Evolutionary conservation across 2,329 filamentous ascomycete species (phyloP).

Genomic region (Botrytis medusae): DNA sequence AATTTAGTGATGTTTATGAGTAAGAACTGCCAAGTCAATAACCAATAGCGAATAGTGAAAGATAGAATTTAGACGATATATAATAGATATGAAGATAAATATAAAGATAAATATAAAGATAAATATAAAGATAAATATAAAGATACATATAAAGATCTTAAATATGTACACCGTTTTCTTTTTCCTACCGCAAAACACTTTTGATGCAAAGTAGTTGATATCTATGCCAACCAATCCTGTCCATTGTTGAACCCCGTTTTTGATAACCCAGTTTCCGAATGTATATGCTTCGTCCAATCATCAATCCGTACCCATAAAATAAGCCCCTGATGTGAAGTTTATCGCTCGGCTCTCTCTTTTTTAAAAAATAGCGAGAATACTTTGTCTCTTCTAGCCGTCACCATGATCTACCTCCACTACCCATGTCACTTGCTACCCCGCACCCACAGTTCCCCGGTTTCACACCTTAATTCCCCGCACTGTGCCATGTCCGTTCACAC

Average conservation of each 20-base stretch:
- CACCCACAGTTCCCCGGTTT: constrained; percentile 11
- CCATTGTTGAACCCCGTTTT: constrained; percentile 35
- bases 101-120: neutral
- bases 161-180: constrained; percentile 5
- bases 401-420: neutral
- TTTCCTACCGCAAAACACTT: constrained; percentile 25
- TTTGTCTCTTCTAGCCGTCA: neutral
- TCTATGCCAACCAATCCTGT: constrained; percentile 28
- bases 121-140: neutral
- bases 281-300: constrained; percentile 17
- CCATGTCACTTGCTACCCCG: constrained; percentile 1
- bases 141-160: neutral
- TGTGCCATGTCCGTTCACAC: neutral
- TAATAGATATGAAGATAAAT: neutral
- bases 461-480: neutral
- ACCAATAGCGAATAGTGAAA: neutral
- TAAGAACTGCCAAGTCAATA: neutral
- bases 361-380: neutral
- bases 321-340: neutral
- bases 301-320: neutral
- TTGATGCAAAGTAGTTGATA: constrained; percentile 38
- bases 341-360: neutral
- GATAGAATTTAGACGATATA: neutral
- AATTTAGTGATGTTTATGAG: constrained; percentile 31
- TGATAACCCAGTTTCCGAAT: constrained; percentile 17